Conservation (phyloP, 2,329 filamentous ascomycete genomes). For the Exserohilum rostratum region DNA sequence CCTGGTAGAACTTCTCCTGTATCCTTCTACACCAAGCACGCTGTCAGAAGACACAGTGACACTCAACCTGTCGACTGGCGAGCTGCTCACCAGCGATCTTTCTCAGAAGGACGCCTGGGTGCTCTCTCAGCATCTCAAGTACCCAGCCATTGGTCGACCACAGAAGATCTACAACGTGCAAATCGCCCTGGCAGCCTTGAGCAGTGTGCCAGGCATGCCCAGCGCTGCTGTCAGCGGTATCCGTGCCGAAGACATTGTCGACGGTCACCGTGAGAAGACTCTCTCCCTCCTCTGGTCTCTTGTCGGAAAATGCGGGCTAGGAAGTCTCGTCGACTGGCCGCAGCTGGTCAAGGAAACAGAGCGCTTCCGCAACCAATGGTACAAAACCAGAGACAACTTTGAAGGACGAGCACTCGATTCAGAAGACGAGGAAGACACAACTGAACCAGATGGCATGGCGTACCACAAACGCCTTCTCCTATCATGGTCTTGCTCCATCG, state of each 20-base stretch:
- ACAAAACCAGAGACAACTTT: slow-evolving; percentile 35
- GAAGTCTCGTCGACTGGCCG: slow-evolving; percentile 60
- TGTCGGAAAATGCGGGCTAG: slow-evolving; percentile 62
- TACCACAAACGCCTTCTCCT: slow-evolving; percentile 55
- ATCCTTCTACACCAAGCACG: slow-evolving; percentile 44
- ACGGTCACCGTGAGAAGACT: slow-evolving; percentile 69
- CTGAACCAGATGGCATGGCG: slow-evolving; percentile 38
- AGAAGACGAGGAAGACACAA: slow-evolving; percentile 28
- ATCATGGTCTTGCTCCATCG: slow-evolving; percentile 62
- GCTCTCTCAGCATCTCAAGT: slow-evolving; percentile 63
- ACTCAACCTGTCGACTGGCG: slow-evolving; percentile 54
- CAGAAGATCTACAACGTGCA: slow-evolving; percentile 67
- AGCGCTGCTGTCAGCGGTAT: slow-evolving; percentile 52
- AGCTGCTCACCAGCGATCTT: slow-evolving; percentile 50
- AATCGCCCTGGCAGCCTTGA: slow-evolving; percentile 61
- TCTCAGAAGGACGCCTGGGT: slow-evolving; percentile 51
- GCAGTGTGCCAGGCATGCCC: slow-evolving; percentile 50
- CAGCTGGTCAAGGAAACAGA: slow-evolving; percentile 60
- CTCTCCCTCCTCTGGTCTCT: slow-evolving; percentile 66
- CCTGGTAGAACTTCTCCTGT: slow-evolving; percentile 64
- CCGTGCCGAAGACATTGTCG: slow-evolving; percentile 64
- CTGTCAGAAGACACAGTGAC: slow-evolving; percentile 51
- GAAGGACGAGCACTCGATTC: slow-evolving; percentile 43
- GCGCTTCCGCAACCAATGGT: slow-evolving; percentile 49
- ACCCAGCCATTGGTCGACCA: slow-evolving; percentile 60